A percentile compares a stretch with the other conserved stretches of the same genome.
Evolutionary conservation across 306 rosid genomes (phyloP).

Genomic region (Dryas alaskensis): DNA sequence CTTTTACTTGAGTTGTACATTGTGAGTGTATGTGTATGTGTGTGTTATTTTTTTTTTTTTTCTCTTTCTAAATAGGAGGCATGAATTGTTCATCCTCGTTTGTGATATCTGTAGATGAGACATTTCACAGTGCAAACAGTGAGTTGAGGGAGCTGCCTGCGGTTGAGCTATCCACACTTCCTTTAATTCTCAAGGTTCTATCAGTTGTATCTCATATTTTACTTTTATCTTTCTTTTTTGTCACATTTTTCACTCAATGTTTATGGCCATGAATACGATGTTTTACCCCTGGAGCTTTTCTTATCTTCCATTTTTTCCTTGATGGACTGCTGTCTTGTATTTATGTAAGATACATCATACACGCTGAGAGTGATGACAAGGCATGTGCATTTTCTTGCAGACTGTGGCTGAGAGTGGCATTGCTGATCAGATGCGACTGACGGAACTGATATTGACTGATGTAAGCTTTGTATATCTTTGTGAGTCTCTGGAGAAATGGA

Average conservation of each 20-base stretch:
- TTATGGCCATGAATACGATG: not conserved
- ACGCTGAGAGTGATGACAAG: not conserved
- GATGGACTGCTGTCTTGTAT: not conserved
- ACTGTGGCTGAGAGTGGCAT: constrained; percentile 82
- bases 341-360: not conserved
- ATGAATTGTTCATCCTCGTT: constrained; percentile 13
- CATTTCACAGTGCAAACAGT: constrained; percentile 69
- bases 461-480: constrained; percentile 53
- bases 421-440: constrained; percentile 82
- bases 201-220: constrained; percentile 1
- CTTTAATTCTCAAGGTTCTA: constrained; percentile 70
- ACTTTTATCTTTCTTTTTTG: not conserved
- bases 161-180: constrained; percentile 79
- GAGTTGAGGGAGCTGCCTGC: constrained; percentile 91
- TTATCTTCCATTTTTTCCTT: not conserved
- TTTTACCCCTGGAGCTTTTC: not conserved
- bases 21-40: not conserved
- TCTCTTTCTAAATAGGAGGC: not conserved
- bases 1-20: not conserved
- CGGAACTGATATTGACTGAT: constrained; percentile 73
- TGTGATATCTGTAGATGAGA: constrained; percentile 49
- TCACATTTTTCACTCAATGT: not conserved
- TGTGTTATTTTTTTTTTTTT: not conserved
- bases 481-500: constrained; percentile 21
- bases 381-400: constrained; percentile 41